A percentile compares a stretch with the other conserved stretches of the same genome.
Conservation (phyloP, 306 rosid genomes). For the Castanopsis chinensis region DNA sequence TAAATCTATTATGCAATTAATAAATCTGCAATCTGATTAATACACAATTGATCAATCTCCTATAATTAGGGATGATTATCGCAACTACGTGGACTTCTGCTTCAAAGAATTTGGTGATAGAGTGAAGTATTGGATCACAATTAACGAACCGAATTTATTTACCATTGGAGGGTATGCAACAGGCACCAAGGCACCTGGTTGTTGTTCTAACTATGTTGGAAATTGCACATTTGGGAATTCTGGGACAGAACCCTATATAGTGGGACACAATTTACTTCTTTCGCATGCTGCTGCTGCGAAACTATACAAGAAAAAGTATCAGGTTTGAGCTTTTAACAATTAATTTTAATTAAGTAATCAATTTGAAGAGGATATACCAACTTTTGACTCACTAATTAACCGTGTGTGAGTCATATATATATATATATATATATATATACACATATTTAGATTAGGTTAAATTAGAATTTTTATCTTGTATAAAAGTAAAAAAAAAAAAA, state of each 20-base stretch:
- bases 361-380: too few relatives aligned
- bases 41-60: background rate
- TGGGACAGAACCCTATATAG: conserved; percentile 42
- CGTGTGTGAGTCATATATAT: too few relatives aligned
- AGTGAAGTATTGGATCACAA: conserved; percentile 66
- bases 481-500: too few relatives aligned
- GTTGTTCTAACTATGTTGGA: conserved; percentile 44
- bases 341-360: too few relatives aligned
- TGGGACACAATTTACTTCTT: conserved; percentile 35
- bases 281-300: conserved; percentile 41
- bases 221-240: conserved; percentile 50
- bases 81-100: conserved; percentile 54
- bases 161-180: conserved; percentile 29
- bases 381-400: too few relatives aligned
- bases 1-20: too few relatives aligned
- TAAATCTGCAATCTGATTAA: too few relatives aligned
- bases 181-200: conserved; percentile 43
- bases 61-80: conserved; percentile 44
- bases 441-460: too few relatives aligned
- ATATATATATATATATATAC: too few relatives aligned
- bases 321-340: conserved; percentile 1
- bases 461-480: too few relatives aligned
- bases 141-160: conserved; percentile 50
- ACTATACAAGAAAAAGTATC: conserved; percentile 22
- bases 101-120: conserved; percentile 62